phyloP scores from a whole-genome alignment of 495 filamentous ascomycete species.

The Sordaria brevicollis region DNA sequence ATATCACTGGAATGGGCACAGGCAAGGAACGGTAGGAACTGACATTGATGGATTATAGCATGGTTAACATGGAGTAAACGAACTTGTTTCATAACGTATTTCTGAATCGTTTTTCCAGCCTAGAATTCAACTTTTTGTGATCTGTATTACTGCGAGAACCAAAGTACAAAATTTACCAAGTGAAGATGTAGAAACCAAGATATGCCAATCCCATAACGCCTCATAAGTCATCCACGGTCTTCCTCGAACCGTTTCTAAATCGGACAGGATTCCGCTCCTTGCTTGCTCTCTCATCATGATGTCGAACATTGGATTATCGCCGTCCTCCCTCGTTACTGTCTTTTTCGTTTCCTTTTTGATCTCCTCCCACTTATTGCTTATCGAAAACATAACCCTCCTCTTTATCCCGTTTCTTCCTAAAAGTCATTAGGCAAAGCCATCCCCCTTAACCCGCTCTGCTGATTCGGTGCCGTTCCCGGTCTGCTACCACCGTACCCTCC shows the following conservation, averaged over 20 bases:
- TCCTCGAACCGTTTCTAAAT: background rate
- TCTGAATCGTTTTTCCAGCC: no score
- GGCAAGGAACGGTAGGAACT: background rate
- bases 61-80: background rate
- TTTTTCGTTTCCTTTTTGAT: background rate
- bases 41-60: background rate
- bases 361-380: background rate
- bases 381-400: background rate
- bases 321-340: background rate
- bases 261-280: background rate
- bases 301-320: background rate
- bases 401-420: background rate
- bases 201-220: background rate
- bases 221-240: background rate
- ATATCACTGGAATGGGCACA: background rate
- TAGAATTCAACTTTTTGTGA: no score
- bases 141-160: background rate
- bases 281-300: background rate
- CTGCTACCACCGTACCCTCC: background rate
- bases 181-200: background rate
- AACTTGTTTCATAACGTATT: no score
- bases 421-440: background rate
- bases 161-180: background rate
- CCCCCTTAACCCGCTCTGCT: background rate
- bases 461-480: background rate